Conservation (phyloP, 345 rosid species). For the Syzygium aromaticum region DNA sequence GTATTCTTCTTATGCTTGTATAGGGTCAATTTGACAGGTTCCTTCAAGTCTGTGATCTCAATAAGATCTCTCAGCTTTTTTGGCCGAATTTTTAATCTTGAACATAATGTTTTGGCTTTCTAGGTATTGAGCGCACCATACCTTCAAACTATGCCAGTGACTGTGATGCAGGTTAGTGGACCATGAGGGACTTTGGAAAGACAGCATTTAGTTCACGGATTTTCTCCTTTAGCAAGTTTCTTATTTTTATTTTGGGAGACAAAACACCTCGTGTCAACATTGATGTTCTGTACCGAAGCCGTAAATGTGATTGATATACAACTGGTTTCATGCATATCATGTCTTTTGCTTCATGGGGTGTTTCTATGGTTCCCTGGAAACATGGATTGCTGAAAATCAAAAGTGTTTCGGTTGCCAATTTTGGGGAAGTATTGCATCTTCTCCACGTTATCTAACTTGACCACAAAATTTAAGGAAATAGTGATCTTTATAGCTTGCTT, state of each 20-base stretch:
- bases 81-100: not conserved
- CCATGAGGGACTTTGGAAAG: not conserved
- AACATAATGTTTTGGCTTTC: constrained; percentile 12
- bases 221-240: not conserved
- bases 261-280: not conserved
- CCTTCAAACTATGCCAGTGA: constrained; percentile 47
- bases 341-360: not conserved
- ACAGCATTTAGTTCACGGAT: not conserved
- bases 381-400: not conserved
- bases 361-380: not conserved
- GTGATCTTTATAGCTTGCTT: not conserved
- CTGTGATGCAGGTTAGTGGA: constrained; percentile 43
- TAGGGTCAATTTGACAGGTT: not conserved
- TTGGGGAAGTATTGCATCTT: not conserved
- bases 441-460: not conserved
- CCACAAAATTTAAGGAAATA: not conserved
- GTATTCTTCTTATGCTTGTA: not conserved
- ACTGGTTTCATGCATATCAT: not conserved
- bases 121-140: constrained; percentile 97
- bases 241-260: not conserved
- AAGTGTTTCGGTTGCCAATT: not conserved
- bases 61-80: not conserved
- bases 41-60: not conserved
- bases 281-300: not conserved
- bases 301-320: not conserved